These are phyloP conservation scores for Aspergillus tamarii DNA, from an alignment of 2,329 filamentous ascomycete species.

Conservation along the genomic window DNA sequence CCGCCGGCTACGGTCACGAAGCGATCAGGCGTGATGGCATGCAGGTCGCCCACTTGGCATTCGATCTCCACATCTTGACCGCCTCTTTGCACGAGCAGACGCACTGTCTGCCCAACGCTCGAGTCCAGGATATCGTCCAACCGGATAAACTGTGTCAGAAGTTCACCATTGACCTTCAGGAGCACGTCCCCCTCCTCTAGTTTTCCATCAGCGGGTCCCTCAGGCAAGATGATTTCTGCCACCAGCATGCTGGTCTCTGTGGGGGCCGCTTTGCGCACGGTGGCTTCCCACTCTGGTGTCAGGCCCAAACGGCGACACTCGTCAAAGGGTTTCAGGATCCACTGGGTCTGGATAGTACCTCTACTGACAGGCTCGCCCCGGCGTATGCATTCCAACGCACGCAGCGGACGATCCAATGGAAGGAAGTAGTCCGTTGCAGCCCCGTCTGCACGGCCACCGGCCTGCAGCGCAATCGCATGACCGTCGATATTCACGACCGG, in stretches of 20 bases:
- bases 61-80: constrained; percentile 85
- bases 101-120: constrained; percentile 77
- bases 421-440: constrained; percentile 98
- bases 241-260: constrained; percentile 97
- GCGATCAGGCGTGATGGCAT: constrained; percentile 91
- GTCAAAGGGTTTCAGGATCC: constrained; percentile 95
- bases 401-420: constrained; percentile 84
- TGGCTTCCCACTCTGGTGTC: constrained; percentile 81
- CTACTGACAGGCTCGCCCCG: constrained; percentile 74
- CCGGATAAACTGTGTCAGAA: constrained; percentile 89
- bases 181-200: constrained; percentile 94
- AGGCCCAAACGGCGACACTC: constrained; percentile 90
- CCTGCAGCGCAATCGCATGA: constrained; percentile 87
- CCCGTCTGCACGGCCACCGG: constrained; percentile 89
- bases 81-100: constrained; percentile 82
- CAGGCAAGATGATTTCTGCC: constrained; percentile 89
- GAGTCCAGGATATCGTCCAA: constrained; percentile 91
- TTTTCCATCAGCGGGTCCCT: constrained; percentile 83
- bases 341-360: constrained; percentile 97
- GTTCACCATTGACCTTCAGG: constrained; percentile 88
- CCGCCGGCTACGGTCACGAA: constrained; percentile 93
- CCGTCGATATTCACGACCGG: constrained; percentile 96
- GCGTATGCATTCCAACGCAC: constrained; percentile 84
- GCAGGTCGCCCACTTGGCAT: constrained; percentile 83
- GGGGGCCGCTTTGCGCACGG: constrained; percentile 80